These are phyloP conservation scores for Citrullus amarus DNA, from an alignment of 306 rosid species.

Conservation along the genomic window DNA sequence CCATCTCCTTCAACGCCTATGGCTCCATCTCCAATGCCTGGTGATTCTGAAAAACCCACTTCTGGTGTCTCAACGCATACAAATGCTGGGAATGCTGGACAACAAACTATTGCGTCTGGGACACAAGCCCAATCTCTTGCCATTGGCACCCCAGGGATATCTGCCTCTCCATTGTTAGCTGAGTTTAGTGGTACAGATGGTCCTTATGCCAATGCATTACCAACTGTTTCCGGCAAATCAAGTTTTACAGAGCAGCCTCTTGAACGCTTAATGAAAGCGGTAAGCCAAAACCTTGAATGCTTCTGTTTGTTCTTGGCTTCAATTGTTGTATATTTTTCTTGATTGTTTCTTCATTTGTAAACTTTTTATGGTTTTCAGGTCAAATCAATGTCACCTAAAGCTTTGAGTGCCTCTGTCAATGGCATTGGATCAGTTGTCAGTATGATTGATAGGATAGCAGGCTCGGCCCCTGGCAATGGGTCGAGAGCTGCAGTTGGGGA, in stretches of 20 bases:
- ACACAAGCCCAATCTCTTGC: slow-evolving; percentile 80
- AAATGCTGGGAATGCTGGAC: slow-evolving; percentile 57
- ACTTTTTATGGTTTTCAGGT: slow-evolving; percentile 36
- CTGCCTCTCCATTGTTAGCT: slow-evolving; percentile 94
- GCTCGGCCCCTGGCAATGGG: slow-evolving; percentile 90
- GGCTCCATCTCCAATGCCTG: slow-evolving; percentile 81
- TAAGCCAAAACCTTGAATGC: slow-evolving; percentile 26
- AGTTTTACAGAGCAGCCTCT: slow-evolving; percentile 68
- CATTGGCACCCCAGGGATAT: slow-evolving; percentile 94
- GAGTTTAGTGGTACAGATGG: slow-evolving; percentile 68
- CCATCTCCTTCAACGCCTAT: slow-evolving; percentile 84
- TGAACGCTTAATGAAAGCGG: slow-evolving; percentile 72
- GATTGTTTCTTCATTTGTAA: background rate
- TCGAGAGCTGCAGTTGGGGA: slow-evolving; percentile 96
- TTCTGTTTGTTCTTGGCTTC: slow-evolving; percentile 8
- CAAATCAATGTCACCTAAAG: slow-evolving; percentile 54
- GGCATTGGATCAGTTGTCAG: slow-evolving; percentile 79
- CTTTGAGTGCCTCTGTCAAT: slow-evolving; percentile 65
- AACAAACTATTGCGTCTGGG: slow-evolving; percentile 34
- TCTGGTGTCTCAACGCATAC: slow-evolving; percentile 47
- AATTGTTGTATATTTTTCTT: background rate
- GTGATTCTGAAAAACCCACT: slow-evolving; percentile 63
- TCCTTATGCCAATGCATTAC: slow-evolving; percentile 36
- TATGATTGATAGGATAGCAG: slow-evolving; percentile 90
- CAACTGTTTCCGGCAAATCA: slow-evolving; percentile 49